Evolutionary conservation across 164 flowering plant genomes (phyloP), one percentile per base, ranked within the genome.

Genomic region (Annona cherimola): DNA sequence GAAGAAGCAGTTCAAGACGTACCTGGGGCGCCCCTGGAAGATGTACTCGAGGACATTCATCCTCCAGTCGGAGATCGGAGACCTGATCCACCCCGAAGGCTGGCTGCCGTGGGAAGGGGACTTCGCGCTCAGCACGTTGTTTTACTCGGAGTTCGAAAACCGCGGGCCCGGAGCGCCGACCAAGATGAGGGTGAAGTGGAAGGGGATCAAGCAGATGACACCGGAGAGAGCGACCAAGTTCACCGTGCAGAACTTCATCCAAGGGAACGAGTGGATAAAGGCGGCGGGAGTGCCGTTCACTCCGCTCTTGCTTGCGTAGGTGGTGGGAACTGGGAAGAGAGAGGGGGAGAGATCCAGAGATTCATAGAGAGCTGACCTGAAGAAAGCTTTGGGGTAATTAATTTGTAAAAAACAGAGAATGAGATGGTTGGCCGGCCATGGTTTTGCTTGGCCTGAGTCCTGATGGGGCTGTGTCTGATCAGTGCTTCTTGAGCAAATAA

Each of bases 11-110:
- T 63, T 76, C 66, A 69, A n/a, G 45, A 72, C 88, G 0, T 90
- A 73, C 77, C 77, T 90, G 0, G 96, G 91, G 1, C 76, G 90
- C 11, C 96, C 96, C 20, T 86, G 90, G 93, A 87, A 84, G 75
- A 59, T 62, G 26, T 87, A 39, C 65, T 79, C 93, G 0, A 82
- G 84, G 66, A 82, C 86, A 8, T 72, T 89, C 20, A 45, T 86
- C 61, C 81, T 86, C 82, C 77, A 86, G n/a, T 71, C 83, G 3
- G 71, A 74, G 9, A 84, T 90, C 8, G 89, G 79, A 19, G 82
- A 74, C 4, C 41, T 83, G 40, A 84, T 90, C 35, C 74, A 73
- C 2, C 85, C 87, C 0, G 77, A 74, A 4, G 93, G 96, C 5
- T 90, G 89, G 89, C 5, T 71, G 44, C 81, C 85, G 16, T 86